Evolutionary conservation across 23 red algal genomes (phyloP).

Genomic region (Agarophyton chilense): DNA sequence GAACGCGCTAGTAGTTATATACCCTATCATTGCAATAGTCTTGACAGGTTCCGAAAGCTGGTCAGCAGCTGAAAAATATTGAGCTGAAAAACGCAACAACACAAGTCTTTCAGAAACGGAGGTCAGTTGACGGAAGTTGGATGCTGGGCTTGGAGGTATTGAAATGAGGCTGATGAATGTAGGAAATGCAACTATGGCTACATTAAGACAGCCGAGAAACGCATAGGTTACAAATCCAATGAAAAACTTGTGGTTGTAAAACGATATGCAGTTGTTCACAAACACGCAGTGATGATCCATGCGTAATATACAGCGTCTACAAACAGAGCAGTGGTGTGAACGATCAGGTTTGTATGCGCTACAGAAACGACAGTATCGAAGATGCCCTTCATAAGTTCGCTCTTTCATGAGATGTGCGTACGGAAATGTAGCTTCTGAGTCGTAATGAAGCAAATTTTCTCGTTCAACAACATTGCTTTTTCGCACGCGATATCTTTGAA

Average conservation of each 20-base stretch:
- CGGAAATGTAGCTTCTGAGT: constrained; percentile 12
- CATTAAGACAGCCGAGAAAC: constrained; percentile 71
- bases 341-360: constrained; percentile 89
- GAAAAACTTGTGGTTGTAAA: constrained; percentile 81
- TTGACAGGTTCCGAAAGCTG: constrained; percentile 20
- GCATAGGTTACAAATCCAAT: constrained; percentile 80
- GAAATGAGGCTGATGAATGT: constrained; percentile 62
- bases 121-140: constrained; percentile 21
- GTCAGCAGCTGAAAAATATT: constrained; percentile 3
- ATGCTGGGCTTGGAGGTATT: neutral
- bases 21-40: constrained; percentile 72
- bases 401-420: constrained; percentile 73
- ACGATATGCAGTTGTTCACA: constrained; percentile 85
- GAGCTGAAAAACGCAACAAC: neutral
- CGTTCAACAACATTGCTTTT: neutral
- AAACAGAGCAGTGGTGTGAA: constrained; percentile 86
- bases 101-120: neutral
- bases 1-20: constrained; percentile 69
- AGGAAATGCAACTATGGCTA: constrained; percentile 57
- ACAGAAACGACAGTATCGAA: constrained; percentile 88
- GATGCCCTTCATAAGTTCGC: constrained; percentile 70
- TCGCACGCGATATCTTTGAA: neutral
- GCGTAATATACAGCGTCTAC: constrained; percentile 83
- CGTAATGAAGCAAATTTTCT: neutral
- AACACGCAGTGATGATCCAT: constrained; percentile 99